These are phyloP conservation scores for Starmerella powellii DNA, from an alignment of 805 yeast species.

Conservation along the genomic window DNA sequence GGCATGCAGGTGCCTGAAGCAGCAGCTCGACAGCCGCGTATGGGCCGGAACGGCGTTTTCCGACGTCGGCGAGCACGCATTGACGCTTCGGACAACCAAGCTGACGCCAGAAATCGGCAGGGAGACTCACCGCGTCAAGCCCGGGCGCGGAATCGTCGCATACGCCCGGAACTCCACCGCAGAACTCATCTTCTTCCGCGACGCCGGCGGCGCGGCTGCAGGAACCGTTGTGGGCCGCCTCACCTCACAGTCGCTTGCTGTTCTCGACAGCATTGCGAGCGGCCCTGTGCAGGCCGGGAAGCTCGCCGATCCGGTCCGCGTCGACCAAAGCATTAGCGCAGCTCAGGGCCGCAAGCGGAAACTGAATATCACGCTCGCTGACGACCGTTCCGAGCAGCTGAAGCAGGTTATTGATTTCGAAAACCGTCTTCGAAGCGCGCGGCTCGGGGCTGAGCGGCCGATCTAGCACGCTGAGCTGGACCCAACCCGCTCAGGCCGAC, in stretches of 20 bases:
- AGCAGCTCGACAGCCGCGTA: slow-evolving; percentile 5
- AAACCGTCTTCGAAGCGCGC: not conserved
- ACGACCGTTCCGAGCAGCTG: slow-evolving; percentile 4
- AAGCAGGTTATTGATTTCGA: slow-evolving; percentile 3
- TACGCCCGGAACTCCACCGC: slow-evolving; percentile 1
- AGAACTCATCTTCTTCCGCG: slow-evolving; percentile 3
- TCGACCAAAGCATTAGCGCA: too few relatives aligned
- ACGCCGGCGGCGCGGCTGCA: not conserved
- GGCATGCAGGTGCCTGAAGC: slow-evolving; percentile 8
- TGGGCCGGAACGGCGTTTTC: slow-evolving; percentile 6
- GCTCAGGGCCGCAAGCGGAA: too few relatives aligned
- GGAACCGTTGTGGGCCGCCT: slow-evolving; percentile 7
- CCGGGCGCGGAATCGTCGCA: slow-evolving; percentile 2
- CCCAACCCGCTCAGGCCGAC: too few relatives aligned
- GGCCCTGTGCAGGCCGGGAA: too few relatives aligned
- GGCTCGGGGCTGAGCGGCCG: too few relatives aligned
- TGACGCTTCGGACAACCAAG: not conserved
- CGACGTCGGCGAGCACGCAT: not conserved
- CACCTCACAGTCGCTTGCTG: not conserved
- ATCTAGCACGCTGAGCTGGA: too few relatives aligned
- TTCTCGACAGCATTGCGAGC: not conserved
- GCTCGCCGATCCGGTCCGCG: too few relatives aligned
- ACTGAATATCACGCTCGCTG: too few relatives aligned
- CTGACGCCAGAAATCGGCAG: not conserved
- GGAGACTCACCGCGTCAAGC: not conserved